These are phyloP conservation scores for Mollisia scopiformis DNA, from an alignment of 2,329 filamentous ascomycete genomes.

Conservation along the genomic window DNA sequence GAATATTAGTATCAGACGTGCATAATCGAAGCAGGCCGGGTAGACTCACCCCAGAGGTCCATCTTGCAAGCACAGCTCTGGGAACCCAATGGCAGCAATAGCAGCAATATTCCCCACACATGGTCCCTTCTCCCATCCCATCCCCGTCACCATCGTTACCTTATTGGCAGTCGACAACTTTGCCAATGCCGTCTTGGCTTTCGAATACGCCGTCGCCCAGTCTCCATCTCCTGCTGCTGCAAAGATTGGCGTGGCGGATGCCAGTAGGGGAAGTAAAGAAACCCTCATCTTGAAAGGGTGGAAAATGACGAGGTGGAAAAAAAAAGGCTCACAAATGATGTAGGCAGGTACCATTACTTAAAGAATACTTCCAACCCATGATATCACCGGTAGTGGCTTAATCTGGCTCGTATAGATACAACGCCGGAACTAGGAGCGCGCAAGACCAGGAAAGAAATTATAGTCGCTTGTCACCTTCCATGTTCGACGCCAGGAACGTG, in stretches of 20 bases:
- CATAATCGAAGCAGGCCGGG: background rate
- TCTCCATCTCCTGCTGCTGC: conserved; percentile 30
- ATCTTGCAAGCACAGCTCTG: conserved; percentile 77
- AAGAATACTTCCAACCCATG: background rate
- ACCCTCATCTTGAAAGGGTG: conserved; percentile 17
- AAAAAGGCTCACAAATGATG: background rate
- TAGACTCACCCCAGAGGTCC: conserved; percentile 65
- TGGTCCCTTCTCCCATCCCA: conserved; percentile 73
- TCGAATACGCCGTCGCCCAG: conserved; percentile 72
- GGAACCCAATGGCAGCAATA: conserved; percentile 64
- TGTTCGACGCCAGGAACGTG: background rate
- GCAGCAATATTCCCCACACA: conserved; percentile 67
- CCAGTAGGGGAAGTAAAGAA: conserved; percentile 15
- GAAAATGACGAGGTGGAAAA: background rate
- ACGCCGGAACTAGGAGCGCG: background rate
- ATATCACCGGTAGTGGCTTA: background rate
- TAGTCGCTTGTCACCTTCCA: background rate
- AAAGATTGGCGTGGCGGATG: conserved; percentile 17
- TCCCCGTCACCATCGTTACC: conserved; percentile 76
- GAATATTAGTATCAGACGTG: background rate
- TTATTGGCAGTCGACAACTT: conserved; percentile 77
- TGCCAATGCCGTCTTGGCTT: conserved; percentile 67
- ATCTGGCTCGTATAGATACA: background rate
- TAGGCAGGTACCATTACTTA: background rate
- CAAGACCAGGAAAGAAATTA: background rate